Conservation (phyloP, 768 basidiomycete genomes). For the Thelephora aurantiotincta region DNA sequence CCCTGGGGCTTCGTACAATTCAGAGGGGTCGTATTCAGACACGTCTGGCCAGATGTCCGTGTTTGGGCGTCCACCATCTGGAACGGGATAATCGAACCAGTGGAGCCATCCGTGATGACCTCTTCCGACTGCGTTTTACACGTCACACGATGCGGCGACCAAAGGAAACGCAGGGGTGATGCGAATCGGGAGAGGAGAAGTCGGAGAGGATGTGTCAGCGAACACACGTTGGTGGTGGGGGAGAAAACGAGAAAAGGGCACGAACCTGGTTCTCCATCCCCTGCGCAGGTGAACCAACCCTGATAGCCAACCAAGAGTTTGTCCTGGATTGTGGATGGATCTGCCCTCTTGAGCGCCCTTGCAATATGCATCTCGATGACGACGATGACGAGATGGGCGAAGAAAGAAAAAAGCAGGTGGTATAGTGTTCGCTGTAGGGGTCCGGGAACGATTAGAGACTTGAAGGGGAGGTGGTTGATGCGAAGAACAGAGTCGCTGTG, state of each 20-base stretch:
- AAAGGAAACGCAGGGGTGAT: conserved; percentile 44
- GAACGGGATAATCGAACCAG: conserved; percentile 62
- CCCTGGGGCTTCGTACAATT: conserved; percentile 58
- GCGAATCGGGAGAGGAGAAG: too few relatives aligned
- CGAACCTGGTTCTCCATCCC: conserved; percentile 13
- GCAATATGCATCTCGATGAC: neutral
- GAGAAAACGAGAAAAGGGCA: too few relatives aligned
- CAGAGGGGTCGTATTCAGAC: conserved; percentile 52
- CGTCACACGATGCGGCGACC: conserved; percentile 39
- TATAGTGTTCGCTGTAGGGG: neutral
- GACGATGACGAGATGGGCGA: neutral
- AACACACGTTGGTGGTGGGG: too few relatives aligned
- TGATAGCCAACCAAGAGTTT: conserved; percentile 82
- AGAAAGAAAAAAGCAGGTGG: neutral
- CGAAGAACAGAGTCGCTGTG: too few relatives aligned
- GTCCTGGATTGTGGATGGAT: conserved; percentile 67
- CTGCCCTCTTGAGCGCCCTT: conserved; percentile 28
- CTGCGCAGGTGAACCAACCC: conserved; percentile 50
- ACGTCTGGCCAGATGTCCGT: conserved; percentile 74
- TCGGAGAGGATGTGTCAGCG: too few relatives aligned
- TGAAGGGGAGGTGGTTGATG: too few relatives aligned
- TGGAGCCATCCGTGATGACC: conserved; percentile 82
- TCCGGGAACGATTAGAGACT: neutral
- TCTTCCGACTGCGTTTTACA: conserved; percentile 51
- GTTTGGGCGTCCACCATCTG: conserved; percentile 56